phyloP scores from a whole-genome alignment of 257 asterid species.

The Solanum chaucha region DNA sequence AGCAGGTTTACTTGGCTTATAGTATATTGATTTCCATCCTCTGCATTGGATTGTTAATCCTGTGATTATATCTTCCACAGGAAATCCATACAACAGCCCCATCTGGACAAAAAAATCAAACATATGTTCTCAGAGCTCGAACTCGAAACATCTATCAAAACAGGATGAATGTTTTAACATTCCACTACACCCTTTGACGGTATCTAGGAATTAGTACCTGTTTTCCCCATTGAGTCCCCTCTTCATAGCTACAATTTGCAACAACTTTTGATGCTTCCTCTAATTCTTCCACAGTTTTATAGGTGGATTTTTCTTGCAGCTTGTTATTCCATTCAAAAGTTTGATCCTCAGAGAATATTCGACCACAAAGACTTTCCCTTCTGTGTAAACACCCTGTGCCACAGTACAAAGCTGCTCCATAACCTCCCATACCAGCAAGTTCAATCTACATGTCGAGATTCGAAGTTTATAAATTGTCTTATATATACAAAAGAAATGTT shows the following conservation, averaged over 20 bases:
- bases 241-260: slow-evolving; percentile 57
- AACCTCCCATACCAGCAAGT: slow-evolving; percentile 48
- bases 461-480: background rate
- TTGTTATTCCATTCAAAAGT: slow-evolving; percentile 6
- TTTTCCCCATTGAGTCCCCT: slow-evolving; percentile 71
- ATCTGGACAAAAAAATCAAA: slow-evolving; percentile 27
- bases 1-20: slow-evolving; percentile 47
- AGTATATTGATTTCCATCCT: slow-evolving; percentile 75
- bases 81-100: slow-evolving; percentile 75
- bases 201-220: slow-evolving; percentile 21
- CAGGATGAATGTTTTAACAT: background rate
- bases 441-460: slow-evolving; percentile 33
- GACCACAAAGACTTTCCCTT: slow-evolving; percentile 46
- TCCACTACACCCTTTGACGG: too few relatives aligned
- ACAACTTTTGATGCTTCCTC: slow-evolving; percentile 42
- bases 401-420: slow-evolving; percentile 39
- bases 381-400: slow-evolving; percentile 82
- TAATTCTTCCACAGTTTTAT: slow-evolving; percentile 34
- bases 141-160: background rate
- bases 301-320: background rate
- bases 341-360: slow-evolving; percentile 11
- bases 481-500: background rate
- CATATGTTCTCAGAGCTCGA: background rate
- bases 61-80: slow-evolving; percentile 75
- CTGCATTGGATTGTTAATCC: slow-evolving; percentile 76